phyloP scores from a whole-genome alignment of 768 basidiomycete genomes.

The Trichaptum fuscoviolaceum region DNA sequence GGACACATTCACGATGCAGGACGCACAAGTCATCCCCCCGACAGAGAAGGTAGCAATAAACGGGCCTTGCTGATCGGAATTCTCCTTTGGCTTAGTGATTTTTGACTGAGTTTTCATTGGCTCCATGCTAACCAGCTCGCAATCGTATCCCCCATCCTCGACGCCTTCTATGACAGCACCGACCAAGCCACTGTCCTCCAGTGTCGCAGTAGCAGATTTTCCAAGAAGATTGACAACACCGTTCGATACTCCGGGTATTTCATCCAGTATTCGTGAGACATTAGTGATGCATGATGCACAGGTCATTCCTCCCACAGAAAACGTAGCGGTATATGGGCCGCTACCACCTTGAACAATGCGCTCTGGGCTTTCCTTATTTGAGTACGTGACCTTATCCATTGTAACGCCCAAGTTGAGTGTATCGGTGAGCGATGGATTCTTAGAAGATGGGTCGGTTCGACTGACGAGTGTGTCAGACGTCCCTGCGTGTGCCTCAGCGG shows the following conservation, averaged over 20 bases:
- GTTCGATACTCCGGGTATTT: conserved; percentile 18
- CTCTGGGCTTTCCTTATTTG: not conserved
- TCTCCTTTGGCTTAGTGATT: not conserved
- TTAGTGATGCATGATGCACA: conserved; percentile 31
- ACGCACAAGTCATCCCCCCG: conserved; percentile 73
- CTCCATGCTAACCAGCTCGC: conserved; percentile 30
- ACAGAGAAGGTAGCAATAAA: conserved; percentile 47
- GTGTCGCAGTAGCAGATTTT: conserved; percentile 17
- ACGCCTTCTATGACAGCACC: conserved; percentile 33
- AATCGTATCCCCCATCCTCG: conserved; percentile 45
- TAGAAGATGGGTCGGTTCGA: not conserved
- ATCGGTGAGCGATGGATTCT: not conserved
- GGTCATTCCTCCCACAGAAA: conserved; percentile 35
- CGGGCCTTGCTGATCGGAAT: conserved; percentile 17
- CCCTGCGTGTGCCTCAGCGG: not conserved
- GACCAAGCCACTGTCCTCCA: conserved; percentile 19
- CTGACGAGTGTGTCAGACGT: conserved; percentile 2
- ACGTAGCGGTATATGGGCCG: conserved; percentile 7
- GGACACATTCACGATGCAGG: conserved; percentile 56
- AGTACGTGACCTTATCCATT: not conserved
- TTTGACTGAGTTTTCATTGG: conserved; percentile 16
- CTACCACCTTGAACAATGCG: not conserved
- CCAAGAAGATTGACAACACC: conserved; percentile 29
- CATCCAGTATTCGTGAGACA: conserved; percentile 22
- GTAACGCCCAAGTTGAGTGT: not conserved